phyloP scores from a whole-genome alignment of 148 eudicot species.

The Rhododendron simsii region DNA sequence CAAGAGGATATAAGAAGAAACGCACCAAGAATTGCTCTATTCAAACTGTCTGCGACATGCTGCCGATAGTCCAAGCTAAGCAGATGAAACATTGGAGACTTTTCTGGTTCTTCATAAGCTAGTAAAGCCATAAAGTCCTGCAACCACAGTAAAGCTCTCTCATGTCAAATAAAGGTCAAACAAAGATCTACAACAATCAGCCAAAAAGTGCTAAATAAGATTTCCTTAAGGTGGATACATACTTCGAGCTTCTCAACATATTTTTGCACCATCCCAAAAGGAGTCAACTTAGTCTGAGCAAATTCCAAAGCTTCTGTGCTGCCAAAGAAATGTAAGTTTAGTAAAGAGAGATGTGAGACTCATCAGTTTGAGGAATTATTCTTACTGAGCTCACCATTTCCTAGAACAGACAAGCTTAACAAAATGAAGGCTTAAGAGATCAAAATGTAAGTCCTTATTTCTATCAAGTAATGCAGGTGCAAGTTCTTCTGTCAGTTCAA shows the following conservation, averaged over 20 bases:
- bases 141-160: slow-evolving; percentile 6
- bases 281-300: slow-evolving; percentile 66
- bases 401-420: slow-evolving; percentile 68
- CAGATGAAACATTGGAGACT: slow-evolving; percentile 84
- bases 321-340: slow-evolving; percentile 34
- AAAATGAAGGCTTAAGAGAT: slow-evolving; percentile 84
- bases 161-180: background rate
- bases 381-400: slow-evolving; percentile 48
- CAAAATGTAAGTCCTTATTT: slow-evolving; percentile 72
- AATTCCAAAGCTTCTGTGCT: slow-evolving; percentile 88
- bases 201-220: slow-evolving; percentile 1
- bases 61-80: slow-evolving; percentile 62
- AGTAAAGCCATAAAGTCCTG: slow-evolving; percentile 86
- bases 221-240: slow-evolving; percentile 18
- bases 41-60: slow-evolving; percentile 67
- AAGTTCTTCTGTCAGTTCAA: slow-evolving; percentile 73
- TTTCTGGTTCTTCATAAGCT: slow-evolving; percentile 93
- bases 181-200: background rate
- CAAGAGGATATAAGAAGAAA: background rate
- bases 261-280: slow-evolving; percentile 65
- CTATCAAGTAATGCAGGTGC: slow-evolving; percentile 70
- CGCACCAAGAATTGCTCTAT: slow-evolving; percentile 77
- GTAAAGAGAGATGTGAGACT: slow-evolving; percentile 7
- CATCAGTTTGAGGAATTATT: background rate
- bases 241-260: slow-evolving; percentile 74